Conservation (phyloP, 169 alveolate genomes). For the Babesia bigemina region DNA sequence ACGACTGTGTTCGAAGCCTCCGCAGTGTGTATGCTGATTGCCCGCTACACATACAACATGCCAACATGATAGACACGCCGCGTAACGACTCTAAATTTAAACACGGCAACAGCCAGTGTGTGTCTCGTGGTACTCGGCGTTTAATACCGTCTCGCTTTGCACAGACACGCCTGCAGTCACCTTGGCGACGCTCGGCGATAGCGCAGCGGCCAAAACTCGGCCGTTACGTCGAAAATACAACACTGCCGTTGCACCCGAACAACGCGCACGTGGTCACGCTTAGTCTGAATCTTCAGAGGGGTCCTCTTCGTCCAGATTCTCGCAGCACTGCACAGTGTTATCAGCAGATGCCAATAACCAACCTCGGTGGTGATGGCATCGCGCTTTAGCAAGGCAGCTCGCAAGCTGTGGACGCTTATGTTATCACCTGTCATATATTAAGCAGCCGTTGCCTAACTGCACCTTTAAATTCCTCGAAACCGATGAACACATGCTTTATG, state of each 20-base stretch:
- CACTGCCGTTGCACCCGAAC: too few species aligned
- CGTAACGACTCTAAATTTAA: too few species aligned
- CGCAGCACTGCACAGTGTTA: slow-evolving; percentile 49
- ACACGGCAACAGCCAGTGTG: too few species aligned
- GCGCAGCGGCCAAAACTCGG: not conserved
- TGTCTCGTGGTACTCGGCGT: too few species aligned
- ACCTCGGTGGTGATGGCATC: slow-evolving; percentile 58
- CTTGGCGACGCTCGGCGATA: not conserved
- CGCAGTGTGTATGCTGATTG: not conserved
- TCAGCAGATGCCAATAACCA: not conserved
- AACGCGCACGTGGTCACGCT: not conserved
- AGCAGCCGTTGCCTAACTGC: not conserved
- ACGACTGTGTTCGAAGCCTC: not conserved
- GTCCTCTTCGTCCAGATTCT: slow-evolving; percentile 19
- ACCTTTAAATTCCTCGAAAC: slow-evolving; percentile 68
- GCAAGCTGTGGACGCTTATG: slow-evolving; percentile 32
- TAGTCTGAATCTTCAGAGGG: slow-evolving; percentile 30
- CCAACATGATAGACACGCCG: too few species aligned
- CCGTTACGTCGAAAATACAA: not conserved
- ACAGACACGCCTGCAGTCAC: not conserved
- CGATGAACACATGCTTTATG: slow-evolving; percentile 42
- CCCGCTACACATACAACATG: not conserved
- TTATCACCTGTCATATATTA: slow-evolving; percentile 42
- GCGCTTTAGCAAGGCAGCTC: slow-evolving; percentile 40
- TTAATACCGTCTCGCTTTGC: too few species aligned